Evolutionary conservation across 352 stramenopile genomes (phyloP).

Genomic region (Phytophthora quininea): DNA sequence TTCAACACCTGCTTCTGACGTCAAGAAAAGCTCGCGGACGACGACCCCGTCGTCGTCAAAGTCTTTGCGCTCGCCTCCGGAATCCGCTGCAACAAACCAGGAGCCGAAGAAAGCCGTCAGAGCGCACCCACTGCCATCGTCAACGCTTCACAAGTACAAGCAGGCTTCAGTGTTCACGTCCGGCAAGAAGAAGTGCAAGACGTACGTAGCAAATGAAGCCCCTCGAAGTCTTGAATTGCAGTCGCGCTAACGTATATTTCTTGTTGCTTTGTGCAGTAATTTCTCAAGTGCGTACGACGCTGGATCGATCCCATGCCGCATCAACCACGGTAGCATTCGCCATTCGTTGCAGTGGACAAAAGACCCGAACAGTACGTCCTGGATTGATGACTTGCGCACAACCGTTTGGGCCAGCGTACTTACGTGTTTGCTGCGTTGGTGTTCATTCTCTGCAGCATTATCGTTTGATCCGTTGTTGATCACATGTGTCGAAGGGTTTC

Average conservation of each 20-base stretch:
- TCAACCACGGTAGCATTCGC: conserved; percentile 82
- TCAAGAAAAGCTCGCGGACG: conserved; percentile 20
- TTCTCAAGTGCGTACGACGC: conserved; percentile 73
- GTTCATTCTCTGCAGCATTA: conserved; percentile 33
- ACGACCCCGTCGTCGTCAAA: conserved; percentile 16
- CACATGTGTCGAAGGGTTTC: conserved; percentile 73
- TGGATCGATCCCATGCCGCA: conserved; percentile 76
- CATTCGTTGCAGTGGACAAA: conserved; percentile 79
- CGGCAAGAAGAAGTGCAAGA: conserved; percentile 81
- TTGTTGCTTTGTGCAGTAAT: conserved; percentile 40
- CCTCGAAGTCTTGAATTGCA: neutral
- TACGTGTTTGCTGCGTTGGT: neutral
- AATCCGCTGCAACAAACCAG: conserved; percentile 8
- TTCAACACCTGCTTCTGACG: conserved; percentile 8
- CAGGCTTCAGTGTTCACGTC: conserved; percentile 71
- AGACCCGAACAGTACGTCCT: conserved; percentile 50
- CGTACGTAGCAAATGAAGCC: conserved; percentile 32
- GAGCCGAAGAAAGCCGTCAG: conserved; percentile 18
- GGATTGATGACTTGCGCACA: neutral
- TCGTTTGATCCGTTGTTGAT: conserved; percentile 75
- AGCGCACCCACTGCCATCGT: conserved; percentile 54
- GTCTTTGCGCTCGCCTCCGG: conserved; percentile 1
- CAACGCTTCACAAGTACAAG: conserved; percentile 73
- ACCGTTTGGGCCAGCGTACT: neutral
- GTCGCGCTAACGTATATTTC: conserved; percentile 10